Base-by-base conservation (phyloP, 345 rosid species). In the Anastatica hierochuntica region DNA sequence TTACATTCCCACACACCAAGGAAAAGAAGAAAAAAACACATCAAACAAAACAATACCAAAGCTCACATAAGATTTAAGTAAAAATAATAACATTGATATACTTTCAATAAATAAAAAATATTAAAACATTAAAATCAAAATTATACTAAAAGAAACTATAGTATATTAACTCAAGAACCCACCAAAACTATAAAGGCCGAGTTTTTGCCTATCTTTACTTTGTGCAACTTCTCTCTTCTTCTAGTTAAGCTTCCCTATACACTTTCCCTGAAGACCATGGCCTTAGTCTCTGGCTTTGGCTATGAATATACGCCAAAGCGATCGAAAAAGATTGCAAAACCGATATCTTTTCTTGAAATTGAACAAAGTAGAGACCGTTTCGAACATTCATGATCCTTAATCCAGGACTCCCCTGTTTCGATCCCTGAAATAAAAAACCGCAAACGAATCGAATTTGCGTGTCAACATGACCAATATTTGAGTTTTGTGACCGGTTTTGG, bases 251-350 rank as follows among this genome's bases (percentile, higher is more conserved):
- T 66, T 64, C 41, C 10, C 64, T 76, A 60, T 73, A 75, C 77
- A 69, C 49, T 68, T 75, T n/a, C 60, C 48, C 23, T 50, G 65
- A 43, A 8, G 16, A 50, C 64, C 65, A 59, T 60, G 85, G 76
- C 66, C 62, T 68, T 18, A 81, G 71, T 49, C 58, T 56, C 6
- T 82, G 77, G 69, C 73, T 81, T 61, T 76, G 83, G 47, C 73
- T 53, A 76, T 90, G 96, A 60, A 84, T 75, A 51, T 70, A 79
- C 8, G 96, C 96, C 45, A 90, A 70, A 53, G 96, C 96, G 64
- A 87, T 74, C 17, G 89, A 69, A 58, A 90, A 75, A 36, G 87
- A 67, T 67, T 90, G 98, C 81, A 90, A 67, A 43, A 77, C 85
- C 35, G 98, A 87, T 29, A 87, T 71, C 20, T 72, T 64, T 49